Conservation (phyloP, 805 yeast genomes). For the Maudiozyma turicensis region DNA sequence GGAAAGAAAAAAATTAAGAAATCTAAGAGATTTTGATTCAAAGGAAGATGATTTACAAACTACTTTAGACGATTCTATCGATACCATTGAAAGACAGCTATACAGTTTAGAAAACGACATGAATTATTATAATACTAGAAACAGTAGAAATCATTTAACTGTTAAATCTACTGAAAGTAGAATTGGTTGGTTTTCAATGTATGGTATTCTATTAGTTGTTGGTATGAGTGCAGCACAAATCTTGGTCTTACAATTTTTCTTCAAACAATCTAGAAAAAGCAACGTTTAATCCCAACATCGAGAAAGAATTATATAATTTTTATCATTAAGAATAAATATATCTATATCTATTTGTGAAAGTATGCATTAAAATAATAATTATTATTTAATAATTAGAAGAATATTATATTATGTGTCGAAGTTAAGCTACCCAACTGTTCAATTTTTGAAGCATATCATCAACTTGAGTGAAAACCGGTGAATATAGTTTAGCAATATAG, state of each 20-base stretch:
- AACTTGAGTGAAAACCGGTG: neutral
- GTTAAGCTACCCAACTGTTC: neutral
- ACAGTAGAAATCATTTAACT: slow-evolving; percentile 78
- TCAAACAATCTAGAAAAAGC: slow-evolving; percentile 62
- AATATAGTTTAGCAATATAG: neutral
- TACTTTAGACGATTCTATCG: slow-evolving; percentile 34
- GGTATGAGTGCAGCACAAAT: slow-evolving; percentile 66
- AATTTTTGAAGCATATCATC: neutral
- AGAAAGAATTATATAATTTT: neutral
- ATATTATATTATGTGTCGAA: neutral
- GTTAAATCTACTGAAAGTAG: slow-evolving; percentile 56
- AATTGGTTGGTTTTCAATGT: slow-evolving; percentile 55
- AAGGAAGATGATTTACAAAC: slow-evolving; percentile 14
- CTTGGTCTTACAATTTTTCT: slow-evolving; percentile 56
- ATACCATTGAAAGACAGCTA: slow-evolving; percentile 50
- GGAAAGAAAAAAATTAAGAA: slow-evolving; percentile 12
- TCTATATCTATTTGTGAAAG: neutral
- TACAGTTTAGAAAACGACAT: slow-evolving; percentile 47
- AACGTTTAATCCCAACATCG: slow-evolving; percentile 33
- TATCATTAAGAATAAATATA: neutral
- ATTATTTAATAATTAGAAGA: neutral
- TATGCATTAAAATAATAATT: neutral
- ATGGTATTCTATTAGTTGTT: slow-evolving; percentile 53
- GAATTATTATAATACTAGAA: slow-evolving; percentile 82
- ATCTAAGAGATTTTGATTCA: slow-evolving; percentile 10